Evolutionary conservation across 805 yeast species (phyloP).

Genomic region (Yamadazyma paraphyllophila): DNA sequence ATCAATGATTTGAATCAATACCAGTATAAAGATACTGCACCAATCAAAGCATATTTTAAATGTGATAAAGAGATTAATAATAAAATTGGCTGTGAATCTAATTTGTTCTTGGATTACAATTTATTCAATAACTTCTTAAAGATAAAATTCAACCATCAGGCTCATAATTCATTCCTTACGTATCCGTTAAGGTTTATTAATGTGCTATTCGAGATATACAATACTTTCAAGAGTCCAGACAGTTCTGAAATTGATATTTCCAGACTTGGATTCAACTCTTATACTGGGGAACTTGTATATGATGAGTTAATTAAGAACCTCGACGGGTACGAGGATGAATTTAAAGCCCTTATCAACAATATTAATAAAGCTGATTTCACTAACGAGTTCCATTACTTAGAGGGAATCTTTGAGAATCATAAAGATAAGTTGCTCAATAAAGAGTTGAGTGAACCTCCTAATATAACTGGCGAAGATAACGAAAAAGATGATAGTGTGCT

Average conservation of each 20-base stretch:
- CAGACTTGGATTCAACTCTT: conserved; percentile 8
- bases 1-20: conserved; percentile 10
- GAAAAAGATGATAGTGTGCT: conserved; percentile 14
- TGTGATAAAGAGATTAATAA: conserved; percentile 16
- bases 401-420: conserved; percentile 11
- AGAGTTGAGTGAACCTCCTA: conserved; percentile 8
- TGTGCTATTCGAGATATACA: conserved; percentile 13
- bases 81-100: conserved; percentile 15
- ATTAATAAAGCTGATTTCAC: conserved; percentile 26
- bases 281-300: conserved; percentile 19
- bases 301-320: conserved; percentile 19
- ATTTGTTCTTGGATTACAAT: conserved; percentile 17
- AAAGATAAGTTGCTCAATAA: conserved; percentile 8
- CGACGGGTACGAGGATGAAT: conserved; percentile 17
- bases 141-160: conserved; percentile 16
- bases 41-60: conserved; percentile 24
- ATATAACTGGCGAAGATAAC: conserved; percentile 14
- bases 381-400: conserved; percentile 29
- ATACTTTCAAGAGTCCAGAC: conserved; percentile 5
- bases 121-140: conserved; percentile 16
- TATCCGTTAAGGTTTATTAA: conserved; percentile 17
- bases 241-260: conserved; percentile 1
- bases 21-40: conserved; percentile 18
- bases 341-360: conserved; percentile 18
- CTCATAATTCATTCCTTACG: conserved; percentile 13